Percentiles rank a stretch among this genome's conserved stretches.
Conservation (phyloP, 176 grass and related monocot genomes). For the Lolium rigidum region DNA sequence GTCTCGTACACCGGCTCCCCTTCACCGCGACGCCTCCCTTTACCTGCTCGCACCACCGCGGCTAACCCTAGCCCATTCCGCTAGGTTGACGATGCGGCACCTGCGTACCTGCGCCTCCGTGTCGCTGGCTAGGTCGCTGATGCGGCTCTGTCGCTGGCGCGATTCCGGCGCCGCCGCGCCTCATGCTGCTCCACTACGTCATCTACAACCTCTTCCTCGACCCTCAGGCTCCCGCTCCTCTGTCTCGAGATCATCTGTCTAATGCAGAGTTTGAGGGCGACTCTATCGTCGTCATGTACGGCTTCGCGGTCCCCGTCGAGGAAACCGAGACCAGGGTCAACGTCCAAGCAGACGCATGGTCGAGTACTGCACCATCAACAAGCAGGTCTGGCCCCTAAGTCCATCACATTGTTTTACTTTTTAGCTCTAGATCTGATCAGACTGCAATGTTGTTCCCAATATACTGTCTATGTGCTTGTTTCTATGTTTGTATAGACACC, state of each 20-base stretch:
- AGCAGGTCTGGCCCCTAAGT: slow-evolving; percentile 55
- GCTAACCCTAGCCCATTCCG: too few relatives aligned
- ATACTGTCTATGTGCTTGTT: neutral
- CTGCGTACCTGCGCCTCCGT: too few relatives aligned
- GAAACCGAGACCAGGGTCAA: slow-evolving; percentile 95
- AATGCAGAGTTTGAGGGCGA: slow-evolving; percentile 95
- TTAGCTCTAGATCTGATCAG: neutral
- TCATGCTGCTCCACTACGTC: too few relatives aligned
- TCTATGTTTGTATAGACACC: neutral
- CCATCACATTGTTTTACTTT: neutral
- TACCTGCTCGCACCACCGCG: too few relatives aligned
- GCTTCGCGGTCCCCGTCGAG: slow-evolving; percentile 93
- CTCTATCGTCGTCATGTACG: slow-evolving; percentile 92
- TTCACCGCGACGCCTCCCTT: too few relatives aligned
- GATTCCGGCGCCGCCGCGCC: too few relatives aligned
- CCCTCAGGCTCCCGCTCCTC: too few relatives aligned
- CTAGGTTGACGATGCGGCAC: too few relatives aligned
- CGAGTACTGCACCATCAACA: slow-evolving; percentile 91
- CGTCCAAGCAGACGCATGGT: slow-evolving; percentile 97
- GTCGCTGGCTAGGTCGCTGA: too few relatives aligned
- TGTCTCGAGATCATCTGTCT: slow-evolving; percentile 86
- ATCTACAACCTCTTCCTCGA: too few relatives aligned
- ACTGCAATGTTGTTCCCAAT: neutral
- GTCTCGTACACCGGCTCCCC: too few relatives aligned
- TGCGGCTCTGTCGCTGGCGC: too few relatives aligned